These are phyloP conservation scores for Bryoglossum gracile DNA, from an alignment of 495 filamentous ascomycete genomes.

Conservation along the genomic window DNA sequence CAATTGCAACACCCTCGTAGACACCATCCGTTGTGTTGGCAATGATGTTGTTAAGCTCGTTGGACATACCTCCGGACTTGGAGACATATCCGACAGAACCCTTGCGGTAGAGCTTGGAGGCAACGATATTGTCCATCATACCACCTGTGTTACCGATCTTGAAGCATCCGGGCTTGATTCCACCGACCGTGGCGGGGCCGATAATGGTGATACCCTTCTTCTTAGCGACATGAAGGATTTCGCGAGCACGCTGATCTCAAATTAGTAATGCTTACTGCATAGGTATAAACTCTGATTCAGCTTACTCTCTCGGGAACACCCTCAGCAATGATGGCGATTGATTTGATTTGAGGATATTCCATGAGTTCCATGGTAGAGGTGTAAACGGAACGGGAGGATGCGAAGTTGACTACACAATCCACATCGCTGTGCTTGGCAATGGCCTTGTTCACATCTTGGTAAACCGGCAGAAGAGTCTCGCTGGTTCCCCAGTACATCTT, in stretches of 20 bases:
- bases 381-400: constrained; percentile 96
- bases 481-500: constrained; percentile 99
- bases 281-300: too few relatives aligned
- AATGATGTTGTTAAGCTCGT: constrained; percentile 99
- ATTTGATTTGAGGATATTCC: constrained; percentile 93
- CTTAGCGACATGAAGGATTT: constrained; percentile 89
- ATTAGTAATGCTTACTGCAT: too few relatives aligned
- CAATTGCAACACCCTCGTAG: constrained; percentile 97
- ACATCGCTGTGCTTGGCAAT: constrained; percentile 96
- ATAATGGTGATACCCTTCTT: constrained; percentile 99
- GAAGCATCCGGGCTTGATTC: constrained; percentile 97
- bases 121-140: constrained; percentile 99
- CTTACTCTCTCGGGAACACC: constrained; percentile 95
- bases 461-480: constrained; percentile 97
- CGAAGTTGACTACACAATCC: constrained; percentile 98
- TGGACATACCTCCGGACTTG: constrained; percentile 99
- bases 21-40: constrained; percentile 93
- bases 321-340: constrained; percentile 98
- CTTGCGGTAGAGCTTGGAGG: constrained; percentile 98
- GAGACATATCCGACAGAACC: constrained; percentile 98
- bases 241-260: constrained; percentile 89
- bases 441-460: constrained; percentile 90
- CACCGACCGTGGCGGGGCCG: constrained; percentile 95
- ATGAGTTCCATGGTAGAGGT: constrained; percentile 96
- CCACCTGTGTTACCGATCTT: constrained; percentile 99